Percentiles rank a stretch among this genome's conserved stretches.
Conservation (phyloP, 2,329 filamentous ascomycete genomes). For the Paracorniculantispora psalliotae region DNA sequence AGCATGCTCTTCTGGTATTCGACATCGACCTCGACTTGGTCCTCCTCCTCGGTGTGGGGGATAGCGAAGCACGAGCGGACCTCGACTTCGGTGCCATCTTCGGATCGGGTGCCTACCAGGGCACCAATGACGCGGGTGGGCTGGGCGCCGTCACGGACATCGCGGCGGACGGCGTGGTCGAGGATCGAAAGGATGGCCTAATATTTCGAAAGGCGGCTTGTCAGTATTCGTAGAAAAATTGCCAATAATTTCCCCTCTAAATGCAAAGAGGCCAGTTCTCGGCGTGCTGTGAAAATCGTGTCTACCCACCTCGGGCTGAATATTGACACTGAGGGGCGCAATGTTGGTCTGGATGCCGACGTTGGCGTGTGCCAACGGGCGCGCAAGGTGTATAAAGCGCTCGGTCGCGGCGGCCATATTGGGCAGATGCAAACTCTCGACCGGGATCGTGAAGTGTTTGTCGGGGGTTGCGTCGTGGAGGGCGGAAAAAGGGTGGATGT, state of each 20-base stretch:
- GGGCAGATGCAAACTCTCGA: constrained; percentile 31
- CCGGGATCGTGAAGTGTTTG: constrained; percentile 3
- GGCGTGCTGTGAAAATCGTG: neutral
- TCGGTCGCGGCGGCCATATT: constrained; percentile 77
- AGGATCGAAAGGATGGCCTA: constrained; percentile 71
- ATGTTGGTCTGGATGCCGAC: constrained; percentile 79
- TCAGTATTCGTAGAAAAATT: constrained; percentile 2
- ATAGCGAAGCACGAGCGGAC: constrained; percentile 97
- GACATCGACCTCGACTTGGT: constrained; percentile 99
- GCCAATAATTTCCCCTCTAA: neutral
- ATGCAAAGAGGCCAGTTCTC: neutral
- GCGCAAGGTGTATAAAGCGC: constrained; percentile 89
- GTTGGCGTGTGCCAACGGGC: constrained; percentile 79
- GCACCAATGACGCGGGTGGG: constrained; percentile 96
- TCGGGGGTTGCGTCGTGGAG: constrained; percentile 19
- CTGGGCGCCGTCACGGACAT: constrained; percentile 62
- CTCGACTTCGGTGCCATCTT: constrained; percentile 95
- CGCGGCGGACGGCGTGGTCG: constrained; percentile 90
- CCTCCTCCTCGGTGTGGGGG: constrained; percentile 94
- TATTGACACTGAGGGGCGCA: constrained; percentile 86
- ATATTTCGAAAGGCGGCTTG: neutral
- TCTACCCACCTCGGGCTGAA: constrained; percentile 82
- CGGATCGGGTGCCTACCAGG: constrained; percentile 84
- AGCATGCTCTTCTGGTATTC: constrained; percentile 99
- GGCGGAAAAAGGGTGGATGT: constrained; percentile 14